phyloP scores from a whole-genome alignment of 441 rosid species.

The Daphne laureola region DNA sequence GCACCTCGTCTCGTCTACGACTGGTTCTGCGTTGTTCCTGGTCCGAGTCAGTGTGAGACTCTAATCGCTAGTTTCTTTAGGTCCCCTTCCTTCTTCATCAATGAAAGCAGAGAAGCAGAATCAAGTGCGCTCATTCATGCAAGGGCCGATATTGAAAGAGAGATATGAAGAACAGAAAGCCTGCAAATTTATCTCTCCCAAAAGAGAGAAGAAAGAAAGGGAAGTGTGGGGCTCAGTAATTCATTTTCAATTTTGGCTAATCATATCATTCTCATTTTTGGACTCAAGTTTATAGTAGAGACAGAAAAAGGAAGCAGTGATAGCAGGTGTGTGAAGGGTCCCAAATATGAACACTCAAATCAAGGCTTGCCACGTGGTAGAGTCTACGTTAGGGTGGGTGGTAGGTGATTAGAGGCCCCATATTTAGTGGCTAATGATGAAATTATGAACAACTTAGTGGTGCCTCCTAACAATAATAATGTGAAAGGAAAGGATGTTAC shows the following conservation, averaged over 20 bases:
- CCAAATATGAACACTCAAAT: background rate
- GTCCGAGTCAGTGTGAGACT: too few species aligned
- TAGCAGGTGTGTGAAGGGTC: slow-evolving; percentile 1
- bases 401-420: background rate
- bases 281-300: slow-evolving; percentile 9
- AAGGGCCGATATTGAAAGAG: background rate
- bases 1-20: too few species aligned
- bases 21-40: too few species aligned
- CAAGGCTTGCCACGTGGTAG: background rate
- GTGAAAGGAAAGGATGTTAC: slow-evolving; percentile 27
- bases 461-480: slow-evolving; percentile 26
- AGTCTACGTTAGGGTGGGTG: too few species aligned
- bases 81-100: too few species aligned
- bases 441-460: slow-evolving; percentile 9
- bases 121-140: too few species aligned
- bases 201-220: too few species aligned
- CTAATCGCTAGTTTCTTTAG: too few species aligned
- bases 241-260: slow-evolving; percentile 10
- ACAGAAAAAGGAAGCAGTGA: background rate
- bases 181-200: slow-evolving; percentile 8
- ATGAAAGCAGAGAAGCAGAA: slow-evolving; percentile 19
- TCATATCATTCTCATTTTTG: slow-evolving; percentile 6
- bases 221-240: too few species aligned
- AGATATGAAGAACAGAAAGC: slow-evolving; percentile 10
- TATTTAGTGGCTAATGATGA: background rate